phyloP scores from a whole-genome alignment of 129 eudicot genomes.

The Flaveria robusta region DNA sequence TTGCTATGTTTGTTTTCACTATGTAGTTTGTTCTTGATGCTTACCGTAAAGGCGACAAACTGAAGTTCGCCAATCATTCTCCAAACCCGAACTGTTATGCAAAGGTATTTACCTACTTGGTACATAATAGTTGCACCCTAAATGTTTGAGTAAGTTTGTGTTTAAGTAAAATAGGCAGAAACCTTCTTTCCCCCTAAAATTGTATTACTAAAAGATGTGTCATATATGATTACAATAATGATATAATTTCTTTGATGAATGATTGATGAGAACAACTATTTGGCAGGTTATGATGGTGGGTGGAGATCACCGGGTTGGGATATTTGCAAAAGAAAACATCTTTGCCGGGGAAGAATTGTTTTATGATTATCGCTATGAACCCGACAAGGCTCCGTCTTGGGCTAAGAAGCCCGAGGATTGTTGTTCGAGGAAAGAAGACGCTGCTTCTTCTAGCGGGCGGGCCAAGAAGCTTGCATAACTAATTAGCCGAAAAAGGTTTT shows the following conservation, averaged over 20 bases:
- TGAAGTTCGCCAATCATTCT: slow-evolving; percentile 93
- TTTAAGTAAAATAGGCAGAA: too few relatives aligned
- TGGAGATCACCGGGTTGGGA: slow-evolving; percentile 95
- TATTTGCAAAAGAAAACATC: slow-evolving; percentile 80
- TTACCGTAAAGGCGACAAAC: slow-evolving; percentile 77
- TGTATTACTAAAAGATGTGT: not conserved
- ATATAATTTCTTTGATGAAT: not conserved
- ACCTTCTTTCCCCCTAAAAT: not conserved
- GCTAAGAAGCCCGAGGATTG: slow-evolving; percentile 75
- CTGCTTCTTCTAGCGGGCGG: slow-evolving; percentile 58
- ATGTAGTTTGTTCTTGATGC: slow-evolving; percentile 91
- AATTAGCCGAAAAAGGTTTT: not conserved
- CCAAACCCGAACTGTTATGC: slow-evolving; percentile 91
- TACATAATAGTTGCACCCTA: not conserved
- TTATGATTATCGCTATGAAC: slow-evolving; percentile 80
- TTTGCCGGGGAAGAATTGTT: slow-evolving; percentile 78
- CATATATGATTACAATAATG: not conserved
- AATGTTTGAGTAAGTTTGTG: too few relatives aligned
- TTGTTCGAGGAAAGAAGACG: slow-evolving; percentile 55
- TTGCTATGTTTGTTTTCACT: slow-evolving; percentile 13
- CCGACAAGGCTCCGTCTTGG: slow-evolving; percentile 87
- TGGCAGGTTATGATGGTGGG: slow-evolving; percentile 87
- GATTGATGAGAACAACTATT: not conserved
- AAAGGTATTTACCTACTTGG: slow-evolving; percentile 51
- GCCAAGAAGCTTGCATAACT: slow-evolving; percentile 57